Percentiles rank a stretch among this genome's conserved stretches.
phyloP scores from a whole-genome alignment of 768 basidiomycete species.

The Pulveroboletus frians region DNA sequence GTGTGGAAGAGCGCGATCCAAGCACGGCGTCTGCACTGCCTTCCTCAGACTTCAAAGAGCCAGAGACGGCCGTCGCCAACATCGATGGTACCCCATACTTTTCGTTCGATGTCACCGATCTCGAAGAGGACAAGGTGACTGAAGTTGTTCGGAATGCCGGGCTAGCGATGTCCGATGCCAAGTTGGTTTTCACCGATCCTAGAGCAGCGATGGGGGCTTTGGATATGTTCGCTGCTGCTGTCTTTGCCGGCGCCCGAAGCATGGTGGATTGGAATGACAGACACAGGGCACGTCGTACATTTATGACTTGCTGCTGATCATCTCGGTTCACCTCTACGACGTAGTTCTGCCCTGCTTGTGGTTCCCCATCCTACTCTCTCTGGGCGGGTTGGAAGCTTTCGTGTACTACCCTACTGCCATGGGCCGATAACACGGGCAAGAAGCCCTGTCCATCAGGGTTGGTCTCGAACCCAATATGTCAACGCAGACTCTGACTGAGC shows the following conservation, averaged over 20 bases:
- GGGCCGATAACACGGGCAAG: slow-evolving; percentile 57
- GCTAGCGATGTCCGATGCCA: slow-evolving; percentile 33
- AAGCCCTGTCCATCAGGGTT: slow-evolving; percentile 73
- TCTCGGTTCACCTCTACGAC: neutral
- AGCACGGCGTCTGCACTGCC: slow-evolving; percentile 48
- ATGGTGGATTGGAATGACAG: slow-evolving; percentile 92
- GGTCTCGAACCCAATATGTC: slow-evolving; percentile 20
- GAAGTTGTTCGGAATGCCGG: slow-evolving; percentile 37
- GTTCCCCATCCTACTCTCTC: slow-evolving; percentile 70
- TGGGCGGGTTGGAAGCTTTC: slow-evolving; percentile 97
- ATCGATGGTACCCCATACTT: slow-evolving; percentile 84
- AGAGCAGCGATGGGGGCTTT: slow-evolving; percentile 52
- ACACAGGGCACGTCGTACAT: slow-evolving; percentile 56
- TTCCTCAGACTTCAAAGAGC: slow-evolving; percentile 58
- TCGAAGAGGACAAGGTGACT: slow-evolving; percentile 41
- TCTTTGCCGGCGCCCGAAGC: slow-evolving; percentile 75
- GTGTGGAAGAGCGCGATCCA: slow-evolving; percentile 57
- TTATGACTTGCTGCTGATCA: neutral
- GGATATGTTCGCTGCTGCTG: slow-evolving; percentile 59
- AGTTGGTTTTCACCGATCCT: slow-evolving; percentile 61
- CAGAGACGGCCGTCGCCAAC: slow-evolving; percentile 49
- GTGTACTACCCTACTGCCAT: slow-evolving; percentile 71
- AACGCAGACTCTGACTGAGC: slow-evolving; percentile 11
- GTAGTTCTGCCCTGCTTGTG: slow-evolving; percentile 89
- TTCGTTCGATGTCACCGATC: slow-evolving; percentile 64